Evolutionary conservation across 1,284 basidiomycete genomes (phyloP), one percentile per base, ranked within the genome.

Genomic region (Cutaneotrichosporon cutaneum): DNA sequence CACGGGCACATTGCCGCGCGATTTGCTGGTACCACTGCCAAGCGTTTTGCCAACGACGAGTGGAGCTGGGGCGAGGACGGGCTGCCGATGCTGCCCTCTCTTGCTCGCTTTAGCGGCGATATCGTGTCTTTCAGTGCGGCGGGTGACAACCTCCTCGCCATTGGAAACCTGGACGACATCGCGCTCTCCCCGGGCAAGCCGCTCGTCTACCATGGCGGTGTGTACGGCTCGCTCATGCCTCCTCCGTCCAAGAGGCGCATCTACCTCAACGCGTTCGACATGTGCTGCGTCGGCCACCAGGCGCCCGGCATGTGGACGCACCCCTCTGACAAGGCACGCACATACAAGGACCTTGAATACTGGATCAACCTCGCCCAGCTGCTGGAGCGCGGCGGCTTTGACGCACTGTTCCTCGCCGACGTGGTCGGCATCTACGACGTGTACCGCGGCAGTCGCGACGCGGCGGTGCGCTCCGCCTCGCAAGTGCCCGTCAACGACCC

Each of bases 401-500:
- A 60, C 56, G 39, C 52, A 2, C 52, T 64, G 8, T 64, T 64
- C 56, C 56, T 64, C 21, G 62, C 62, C 30, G 62, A 64, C 33
- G 62, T 64, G 14, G 56, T 64, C 8, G 62, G 62, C 39, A 64
- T 58, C 53, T 64, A 64, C 56, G 62, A 64, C 27, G 62, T 64
- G 32, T 64, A 64, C 51, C 32, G 54, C 56, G 59, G 62, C 32
- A 44, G 45, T 13, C 59, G 59, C n/a, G 62, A 64, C 42, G 56
- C 62, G 10, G 62, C 62, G 3, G 45, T 64, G 6, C 56, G 59
- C 21, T 32, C 62, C 3, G 52, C 59, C 8, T 39, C 62, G 3
- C 62, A 64, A 56, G 62, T 64, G 13, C 62, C 62, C 18, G 62
- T 64, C 32, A 64, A 64, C 54, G 62, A 64, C 47, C 62, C 62